These are phyloP conservation scores for Diplotaxis tenuifolia DNA, from an alignment of 345 rosid species.

Conservation along the genomic window DNA sequence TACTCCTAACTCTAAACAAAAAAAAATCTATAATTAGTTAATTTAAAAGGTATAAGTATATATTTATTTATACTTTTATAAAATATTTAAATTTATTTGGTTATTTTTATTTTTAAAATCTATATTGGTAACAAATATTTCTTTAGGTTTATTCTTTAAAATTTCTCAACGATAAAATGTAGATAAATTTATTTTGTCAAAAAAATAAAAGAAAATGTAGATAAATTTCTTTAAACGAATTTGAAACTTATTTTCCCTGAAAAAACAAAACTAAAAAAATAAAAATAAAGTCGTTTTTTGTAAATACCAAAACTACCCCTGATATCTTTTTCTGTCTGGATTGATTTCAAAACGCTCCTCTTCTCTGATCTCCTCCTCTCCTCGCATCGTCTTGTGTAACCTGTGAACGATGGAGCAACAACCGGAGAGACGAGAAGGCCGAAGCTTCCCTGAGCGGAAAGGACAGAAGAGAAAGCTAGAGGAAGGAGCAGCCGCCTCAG, in stretches of 20 bases:
- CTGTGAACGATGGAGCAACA: constrained; percentile 37
- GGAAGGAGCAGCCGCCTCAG: constrained; percentile 51
- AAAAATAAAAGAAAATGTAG: not conserved
- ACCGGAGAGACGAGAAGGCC: constrained; percentile 54
- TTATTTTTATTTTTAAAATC: too few species aligned
- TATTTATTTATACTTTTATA: too few species aligned
- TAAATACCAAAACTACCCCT: constrained; percentile 55
- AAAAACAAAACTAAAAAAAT: not conserved
- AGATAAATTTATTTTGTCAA: too few species aligned
- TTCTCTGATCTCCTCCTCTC: constrained; percentile 29
- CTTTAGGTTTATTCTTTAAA: too few species aligned
- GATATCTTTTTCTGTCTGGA: constrained; percentile 35
- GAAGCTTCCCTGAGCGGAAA: constrained; percentile 71
- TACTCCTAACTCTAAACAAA: too few species aligned
- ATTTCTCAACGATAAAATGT: too few species aligned
- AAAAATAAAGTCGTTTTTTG: not conserved
- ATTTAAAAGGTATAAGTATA: too few species aligned
- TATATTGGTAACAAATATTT: too few species aligned
- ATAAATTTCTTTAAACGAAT: not conserved
- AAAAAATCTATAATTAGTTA: too few species aligned
- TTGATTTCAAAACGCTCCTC: constrained; percentile 42
- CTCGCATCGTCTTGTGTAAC: constrained; percentile 29
- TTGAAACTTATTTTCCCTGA: not conserved
- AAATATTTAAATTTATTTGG: too few species aligned
- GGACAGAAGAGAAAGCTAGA: constrained; percentile 95